Evolutionary conservation across 768 basidiomycete genomes (phyloP), one percentile per base, ranked within the genome.

Genomic region (Fomitopsis serialis): DNA sequence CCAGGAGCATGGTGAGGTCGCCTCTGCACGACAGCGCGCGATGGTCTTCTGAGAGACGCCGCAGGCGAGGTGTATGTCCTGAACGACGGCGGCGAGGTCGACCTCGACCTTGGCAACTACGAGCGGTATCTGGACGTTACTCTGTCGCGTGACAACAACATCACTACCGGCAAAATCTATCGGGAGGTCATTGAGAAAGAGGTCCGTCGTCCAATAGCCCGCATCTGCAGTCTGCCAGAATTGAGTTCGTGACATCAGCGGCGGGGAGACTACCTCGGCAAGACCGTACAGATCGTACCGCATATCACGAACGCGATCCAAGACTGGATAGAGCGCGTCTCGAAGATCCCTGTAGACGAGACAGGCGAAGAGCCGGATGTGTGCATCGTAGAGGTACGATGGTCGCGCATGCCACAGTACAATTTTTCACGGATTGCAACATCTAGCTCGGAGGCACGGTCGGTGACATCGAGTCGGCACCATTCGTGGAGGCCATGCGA

Each of bases 111-210:
- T 50, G 96, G 96, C 54, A 99, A 99, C 72, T 99, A 99, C 66
- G 96, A 99, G 72, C 86, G 96, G 55, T 99, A 99, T 73, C 78
- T 99, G 57, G 84, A 99, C 65, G 88, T 99, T 44, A 98, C 94
- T 0, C 77, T 99, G 34, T 89, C 89, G 23, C 82, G 87, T 54
- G 93, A 98, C 65, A 97, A 99, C 72, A 99, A 99, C 68, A 92
- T 99, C 64, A 99, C 96, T 21, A 98, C 96, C 2, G 96, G 96
- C 45, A 99, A 98, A 75, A 94, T 98, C 49, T 99, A 99, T 70
- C 79, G 84, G 52, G 85, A 97, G 64, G 95, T 99, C 48, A 99
- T 99, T 58, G 94, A 98, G 68, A 89, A 86, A 66, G 96, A 99
- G 88, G 94, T 93, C 50, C 42, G 37, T 52, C 4, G 22, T 25